A percentile compares a stretch with the other conserved stretches of the same genome.
Conservation (phyloP, 257 asterid species). For the Echites panduratus region DNA sequence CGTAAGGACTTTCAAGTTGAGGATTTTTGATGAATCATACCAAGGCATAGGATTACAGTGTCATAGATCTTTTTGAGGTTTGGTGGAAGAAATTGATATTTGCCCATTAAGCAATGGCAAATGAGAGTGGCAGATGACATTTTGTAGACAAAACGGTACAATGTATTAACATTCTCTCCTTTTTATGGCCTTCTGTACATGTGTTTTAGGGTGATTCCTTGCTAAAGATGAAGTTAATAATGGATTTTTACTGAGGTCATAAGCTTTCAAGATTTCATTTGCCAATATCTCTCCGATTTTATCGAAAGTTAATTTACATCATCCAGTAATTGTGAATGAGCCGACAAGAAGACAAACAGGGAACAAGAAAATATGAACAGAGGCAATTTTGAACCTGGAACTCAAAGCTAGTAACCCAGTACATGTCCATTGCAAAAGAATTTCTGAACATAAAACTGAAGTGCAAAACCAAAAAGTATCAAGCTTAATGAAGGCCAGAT, state of each 20-base stretch:
- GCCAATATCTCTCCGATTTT: neutral
- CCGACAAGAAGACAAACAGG: no score
- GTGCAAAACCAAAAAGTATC: neutral
- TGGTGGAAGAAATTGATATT: neutral
- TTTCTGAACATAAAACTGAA: neutral
- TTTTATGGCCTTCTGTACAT: neutral
- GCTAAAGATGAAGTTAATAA: neutral
- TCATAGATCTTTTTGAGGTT: neutral
- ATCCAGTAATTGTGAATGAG: no score
- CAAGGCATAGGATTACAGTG: neutral
- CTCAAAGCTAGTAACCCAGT: no score
- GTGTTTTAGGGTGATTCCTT: neutral
- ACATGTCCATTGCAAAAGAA: neutral
- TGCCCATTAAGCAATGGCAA: neutral
- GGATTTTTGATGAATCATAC: conserved; percentile 1
- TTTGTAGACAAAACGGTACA: neutral
- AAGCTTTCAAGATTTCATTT: neutral
- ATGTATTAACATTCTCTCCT: neutral
- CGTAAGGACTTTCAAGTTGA: neutral
- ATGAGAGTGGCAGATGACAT: conserved; percentile 6
- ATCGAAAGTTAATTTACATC: neutral
- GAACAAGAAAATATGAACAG: no score
- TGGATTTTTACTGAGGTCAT: neutral
- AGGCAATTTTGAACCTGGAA: no score
- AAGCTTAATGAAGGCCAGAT: neutral